These are phyloP conservation scores for Sporodiniella umbellata DNA, from an alignment of 371 early-diverging fungal species.

Conservation along the genomic window DNA sequence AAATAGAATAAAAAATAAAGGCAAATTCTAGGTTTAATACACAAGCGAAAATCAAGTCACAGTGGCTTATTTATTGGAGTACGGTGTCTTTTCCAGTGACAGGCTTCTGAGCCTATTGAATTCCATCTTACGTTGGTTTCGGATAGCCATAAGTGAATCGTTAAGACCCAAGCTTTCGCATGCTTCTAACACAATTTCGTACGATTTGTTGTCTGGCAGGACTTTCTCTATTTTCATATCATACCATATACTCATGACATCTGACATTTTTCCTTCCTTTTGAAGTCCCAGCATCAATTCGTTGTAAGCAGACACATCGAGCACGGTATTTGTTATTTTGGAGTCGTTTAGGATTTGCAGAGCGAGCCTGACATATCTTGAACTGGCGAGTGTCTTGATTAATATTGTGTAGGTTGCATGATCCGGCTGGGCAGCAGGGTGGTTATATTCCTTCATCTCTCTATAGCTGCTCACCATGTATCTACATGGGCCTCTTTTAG, in stretches of 20 bases:
- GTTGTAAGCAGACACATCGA: slow-evolving; percentile 30
- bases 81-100: neutral
- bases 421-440: slow-evolving; percentile 21
- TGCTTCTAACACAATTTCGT: slow-evolving; percentile 37
- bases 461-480: neutral
- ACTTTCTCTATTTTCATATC: slow-evolving; percentile 30
- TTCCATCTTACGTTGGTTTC: slow-evolving; percentile 31
- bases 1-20: slow-evolving; percentile 1
- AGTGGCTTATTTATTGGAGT: slow-evolving; percentile 3
- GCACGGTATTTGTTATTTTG: slow-evolving; percentile 10
- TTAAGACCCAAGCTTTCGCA: slow-evolving; percentile 34
- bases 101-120: slow-evolving; percentile 19
- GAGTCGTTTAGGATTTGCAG: slow-evolving; percentile 36
- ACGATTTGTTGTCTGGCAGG: slow-evolving; percentile 26
- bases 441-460: neutral
- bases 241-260: slow-evolving; percentile 47
- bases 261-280: slow-evolving; percentile 19
- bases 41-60: neutral
- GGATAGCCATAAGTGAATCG: slow-evolving; percentile 27
- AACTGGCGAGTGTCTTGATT: slow-evolving; percentile 23
- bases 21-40: neutral
- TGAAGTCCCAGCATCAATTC: slow-evolving; percentile 24
- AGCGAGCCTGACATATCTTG: slow-evolving; percentile 27
- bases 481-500: neutral
- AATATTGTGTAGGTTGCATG: slow-evolving; percentile 38